These are phyloP conservation scores for Boechera retrofracta DNA, from an alignment of 345 rosid species.

Conservation along the genomic window DNA sequence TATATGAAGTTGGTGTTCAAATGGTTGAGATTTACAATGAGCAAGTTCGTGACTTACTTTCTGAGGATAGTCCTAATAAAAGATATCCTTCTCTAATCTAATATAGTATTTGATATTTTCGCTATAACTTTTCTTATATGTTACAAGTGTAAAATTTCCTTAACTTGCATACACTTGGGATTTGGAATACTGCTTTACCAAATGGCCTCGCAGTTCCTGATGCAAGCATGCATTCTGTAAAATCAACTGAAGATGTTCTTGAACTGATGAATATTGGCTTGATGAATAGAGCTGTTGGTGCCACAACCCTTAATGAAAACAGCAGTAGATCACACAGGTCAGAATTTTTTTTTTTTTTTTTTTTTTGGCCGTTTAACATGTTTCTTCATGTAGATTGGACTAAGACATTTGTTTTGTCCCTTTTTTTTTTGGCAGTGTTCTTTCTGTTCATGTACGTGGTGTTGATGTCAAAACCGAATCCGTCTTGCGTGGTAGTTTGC, in stretches of 20 bases:
- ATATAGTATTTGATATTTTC: neutral
- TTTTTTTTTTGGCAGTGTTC: slow-evolving; percentile 58
- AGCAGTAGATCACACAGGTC: slow-evolving; percentile 98
- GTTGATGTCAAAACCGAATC: slow-evolving; percentile 62
- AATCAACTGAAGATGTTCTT: slow-evolving; percentile 73
- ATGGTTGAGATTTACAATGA: slow-evolving; percentile 95
- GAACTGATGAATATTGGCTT: slow-evolving; percentile 78
- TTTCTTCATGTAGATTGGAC: neutral
- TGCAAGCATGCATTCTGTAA: slow-evolving; percentile 80
- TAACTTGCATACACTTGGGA: slow-evolving; percentile 95
- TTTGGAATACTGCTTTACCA: slow-evolving; percentile 85
- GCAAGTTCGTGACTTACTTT: slow-evolving; percentile 90
- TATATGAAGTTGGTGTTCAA: slow-evolving; percentile 87
- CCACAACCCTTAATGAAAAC: slow-evolving; percentile 84
- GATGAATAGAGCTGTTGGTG: slow-evolving; percentile 79
- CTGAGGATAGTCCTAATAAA: slow-evolving; percentile 57
- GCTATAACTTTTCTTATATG: neutral
- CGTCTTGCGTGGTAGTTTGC: slow-evolving; percentile 71
- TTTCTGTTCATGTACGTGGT: slow-evolving; percentile 87
- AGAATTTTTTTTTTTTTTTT: neutral
- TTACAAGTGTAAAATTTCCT: slow-evolving; percentile 37
- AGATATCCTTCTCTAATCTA: slow-evolving; percentile 70
- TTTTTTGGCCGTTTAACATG: neutral
- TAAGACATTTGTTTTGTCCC: slow-evolving; percentile 12
- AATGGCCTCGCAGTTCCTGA: slow-evolving; percentile 96